These are phyloP conservation scores for Penicillium fuscoglaucum DNA, from an alignment of 2,329 filamentous ascomycete genomes.

Conservation along the genomic window DNA sequence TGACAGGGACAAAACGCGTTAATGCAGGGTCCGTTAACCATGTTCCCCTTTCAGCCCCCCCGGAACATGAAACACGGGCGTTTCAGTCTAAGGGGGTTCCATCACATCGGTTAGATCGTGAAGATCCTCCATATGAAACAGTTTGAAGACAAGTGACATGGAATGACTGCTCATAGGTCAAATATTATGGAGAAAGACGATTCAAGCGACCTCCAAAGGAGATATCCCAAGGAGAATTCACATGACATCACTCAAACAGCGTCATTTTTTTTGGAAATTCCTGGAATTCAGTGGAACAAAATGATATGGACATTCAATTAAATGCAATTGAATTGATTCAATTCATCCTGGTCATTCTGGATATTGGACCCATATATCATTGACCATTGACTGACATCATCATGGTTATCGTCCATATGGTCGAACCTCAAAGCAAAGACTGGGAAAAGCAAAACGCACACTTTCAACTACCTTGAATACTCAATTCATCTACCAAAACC, in stretches of 20 bases:
- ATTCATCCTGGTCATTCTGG: neutral
- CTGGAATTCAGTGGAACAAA: neutral
- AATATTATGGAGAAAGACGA: neutral
- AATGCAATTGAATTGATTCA: no score
- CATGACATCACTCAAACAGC: neutral
- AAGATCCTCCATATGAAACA: neutral
- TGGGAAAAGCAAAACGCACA: neutral
- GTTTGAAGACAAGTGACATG: neutral
- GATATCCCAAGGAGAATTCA: neutral
- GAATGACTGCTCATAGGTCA: neutral
- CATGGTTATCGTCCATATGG: neutral
- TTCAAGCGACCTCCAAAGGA: neutral
- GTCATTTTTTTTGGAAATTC: neutral
- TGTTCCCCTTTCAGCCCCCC: neutral
- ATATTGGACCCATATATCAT: neutral
- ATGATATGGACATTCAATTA: neutral
- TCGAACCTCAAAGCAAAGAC: neutral
- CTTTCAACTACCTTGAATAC: neutral
- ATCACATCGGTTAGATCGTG: neutral
- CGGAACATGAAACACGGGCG: conserved; percentile 8
- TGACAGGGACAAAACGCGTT: conserved; percentile 10
- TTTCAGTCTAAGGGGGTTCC: neutral
- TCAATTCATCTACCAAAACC: neutral
- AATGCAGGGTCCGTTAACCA: conserved; percentile 10
- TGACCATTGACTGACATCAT: conserved; percentile 5